phyloP scores from a whole-genome alignment of 139 green algal species.

The Desmodesmus armatus region DNA sequence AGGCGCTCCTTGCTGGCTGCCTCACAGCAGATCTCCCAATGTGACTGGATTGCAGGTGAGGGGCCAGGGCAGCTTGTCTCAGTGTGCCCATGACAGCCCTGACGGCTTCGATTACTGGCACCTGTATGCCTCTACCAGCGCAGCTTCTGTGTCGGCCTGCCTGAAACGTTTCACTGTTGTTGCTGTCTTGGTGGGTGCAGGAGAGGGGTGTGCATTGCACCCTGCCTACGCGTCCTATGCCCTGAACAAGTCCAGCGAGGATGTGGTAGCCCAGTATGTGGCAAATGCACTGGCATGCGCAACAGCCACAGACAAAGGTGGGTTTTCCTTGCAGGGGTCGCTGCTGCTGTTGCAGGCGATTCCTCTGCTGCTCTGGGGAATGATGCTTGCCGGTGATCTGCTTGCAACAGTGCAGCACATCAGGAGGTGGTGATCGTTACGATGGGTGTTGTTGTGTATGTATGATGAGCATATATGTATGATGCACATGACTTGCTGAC shows the following conservation, averaged over 20 bases:
- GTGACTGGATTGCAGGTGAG: slow-evolving; percentile 39
- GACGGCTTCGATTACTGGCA: neutral
- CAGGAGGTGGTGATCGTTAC: too few species aligned
- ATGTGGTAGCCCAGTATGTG: slow-evolving; percentile 17
- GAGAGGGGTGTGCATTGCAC: slow-evolving; percentile 36
- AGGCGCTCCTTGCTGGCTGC: neutral
- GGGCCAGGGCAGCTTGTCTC: neutral
- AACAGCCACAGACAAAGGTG: slow-evolving; percentile 21
- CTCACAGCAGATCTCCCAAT: slow-evolving; percentile 36
- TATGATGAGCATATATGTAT: too few species aligned
- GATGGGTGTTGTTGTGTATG: too few species aligned
- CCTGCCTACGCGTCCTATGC: slow-evolving; percentile 11
- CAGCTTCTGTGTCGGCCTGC: neutral
- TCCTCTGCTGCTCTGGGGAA: too few species aligned
- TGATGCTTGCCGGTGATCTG: too few species aligned
- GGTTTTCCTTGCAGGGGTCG: too few species aligned
- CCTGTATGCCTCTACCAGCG: too few species aligned
- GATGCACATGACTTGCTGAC: too few species aligned
- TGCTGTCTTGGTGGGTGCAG: neutral
- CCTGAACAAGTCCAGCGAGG: slow-evolving; percentile 5
- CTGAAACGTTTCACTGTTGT: neutral
- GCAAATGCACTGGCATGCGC: slow-evolving; percentile 14
- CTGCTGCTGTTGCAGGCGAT: too few species aligned
- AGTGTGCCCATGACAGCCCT: neutral
- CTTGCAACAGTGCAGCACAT: too few species aligned